Conservation (phyloP, 192 early-diverging fungal genomes). For the Backusella tarrabulga region DNA sequence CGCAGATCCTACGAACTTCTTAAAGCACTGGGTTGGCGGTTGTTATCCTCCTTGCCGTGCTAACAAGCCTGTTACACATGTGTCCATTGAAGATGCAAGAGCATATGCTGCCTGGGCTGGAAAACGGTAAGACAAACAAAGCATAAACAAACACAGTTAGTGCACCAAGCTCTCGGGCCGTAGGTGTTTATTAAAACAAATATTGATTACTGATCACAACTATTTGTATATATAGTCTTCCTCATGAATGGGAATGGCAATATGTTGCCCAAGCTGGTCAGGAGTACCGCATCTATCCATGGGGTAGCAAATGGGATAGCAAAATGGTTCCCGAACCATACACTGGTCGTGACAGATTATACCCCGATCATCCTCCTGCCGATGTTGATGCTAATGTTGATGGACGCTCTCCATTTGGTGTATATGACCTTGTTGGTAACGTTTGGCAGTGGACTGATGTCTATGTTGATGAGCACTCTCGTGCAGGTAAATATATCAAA, state of each 20-base stretch:
- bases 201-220: not conserved
- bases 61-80: slow-evolving; percentile 25
- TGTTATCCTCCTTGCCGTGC: slow-evolving; percentile 9
- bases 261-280: slow-evolving; percentile 23
- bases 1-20: slow-evolving; percentile 24
- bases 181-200: not conserved
- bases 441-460: slow-evolving; percentile 29
- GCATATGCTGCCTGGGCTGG: slow-evolving; percentile 25
- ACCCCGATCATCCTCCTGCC: slow-evolving; percentile 22
- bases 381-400: slow-evolving; percentile 17
- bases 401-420: slow-evolving; percentile 22
- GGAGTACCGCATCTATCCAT: slow-evolving; percentile 20
- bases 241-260: slow-evolving; percentile 31
- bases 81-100: slow-evolving; percentile 28
- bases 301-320: slow-evolving; percentile 23
- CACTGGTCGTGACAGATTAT: slow-evolving; percentile 22
- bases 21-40: slow-evolving; percentile 23
- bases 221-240: slow-evolving; percentile 13
- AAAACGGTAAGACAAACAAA: slow-evolving; percentile 17
- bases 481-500: slow-evolving; percentile 9
- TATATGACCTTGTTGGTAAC: slow-evolving; percentile 27
- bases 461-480: slow-evolving; percentile 15
- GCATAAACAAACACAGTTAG: not conserved
- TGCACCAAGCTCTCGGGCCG: not conserved
- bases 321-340: slow-evolving; percentile 8